Base-by-base conservation (phyloP, 129 eudicot species). In the Ambrosia trifida region DNA sequence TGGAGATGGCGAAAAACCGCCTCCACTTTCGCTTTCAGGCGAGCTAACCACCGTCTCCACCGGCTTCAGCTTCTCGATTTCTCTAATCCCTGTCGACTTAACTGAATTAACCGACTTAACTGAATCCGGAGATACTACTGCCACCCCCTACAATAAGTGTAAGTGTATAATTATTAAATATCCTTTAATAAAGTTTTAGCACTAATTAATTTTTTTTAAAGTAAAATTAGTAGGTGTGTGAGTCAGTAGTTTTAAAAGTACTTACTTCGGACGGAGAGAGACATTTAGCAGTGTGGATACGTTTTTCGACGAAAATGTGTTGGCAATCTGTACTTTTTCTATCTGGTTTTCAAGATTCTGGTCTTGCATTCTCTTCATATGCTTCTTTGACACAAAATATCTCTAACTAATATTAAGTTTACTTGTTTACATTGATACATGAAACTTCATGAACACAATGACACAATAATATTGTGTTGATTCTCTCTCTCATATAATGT, bases 251-350 rank as follows among this genome's bases (percentile, higher is more conserved):
- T 35, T 35, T 35, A 35, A 35, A 35, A 35, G 11, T 57, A 28
- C 85, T 81, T 62, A 92, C 96, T 35, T 79, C 41, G 10, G 95
- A 60, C n/a, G 96, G 53, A 85, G 99, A 88, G 61, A 90, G 96
- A 72, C 96, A 93, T 61, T 90, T 94, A 64, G 91, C 59, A 59
- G 92, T 75, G 76, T 82, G 83, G 66, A 82, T 64, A 20, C 89
- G 83, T 65, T 87, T 89, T 6, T 87, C 93, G 75, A 86, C 70
- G 17, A 89, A 64, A 78, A 89, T 74, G 66, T 94, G 96, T 28
- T 85, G 82, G 10, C 96, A 74, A 87, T 90, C 46, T 89, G 95
- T 46, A n/a, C n/a, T n/a, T 87, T 89, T 75, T 83, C 77, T 0
- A 88, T 82, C 44, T 89, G 94, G 79, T 81, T 91, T 73, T 91